phyloP scores from a whole-genome alignment of 805 yeast genomes.

The Saccharomycopsis sp. region DNA sequence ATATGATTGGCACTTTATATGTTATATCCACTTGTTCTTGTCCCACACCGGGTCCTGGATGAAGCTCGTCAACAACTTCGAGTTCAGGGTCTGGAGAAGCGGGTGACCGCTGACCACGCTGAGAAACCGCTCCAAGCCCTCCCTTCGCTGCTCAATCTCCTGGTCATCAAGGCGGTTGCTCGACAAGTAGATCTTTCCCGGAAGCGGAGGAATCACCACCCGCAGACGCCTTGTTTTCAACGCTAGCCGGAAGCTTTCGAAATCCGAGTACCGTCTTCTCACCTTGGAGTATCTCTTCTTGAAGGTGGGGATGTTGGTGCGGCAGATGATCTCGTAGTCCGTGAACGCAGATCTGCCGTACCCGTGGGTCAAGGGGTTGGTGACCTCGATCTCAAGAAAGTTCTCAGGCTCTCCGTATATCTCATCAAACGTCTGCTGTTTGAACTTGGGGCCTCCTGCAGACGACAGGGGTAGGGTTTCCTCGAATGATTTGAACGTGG shows the following conservation, averaged over 20 bases:
- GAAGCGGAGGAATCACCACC: constrained; percentile 78
- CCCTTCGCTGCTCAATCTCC: constrained; percentile 73
- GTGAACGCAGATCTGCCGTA: constrained; percentile 66
- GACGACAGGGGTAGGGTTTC: constrained; percentile 15
- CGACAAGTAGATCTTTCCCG: constrained; percentile 71
- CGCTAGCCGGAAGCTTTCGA: constrained; percentile 68
- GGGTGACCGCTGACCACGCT: constrained; percentile 87
- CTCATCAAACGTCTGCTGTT: constrained; percentile 64
- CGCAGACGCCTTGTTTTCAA: constrained; percentile 68
- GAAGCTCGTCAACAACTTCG: constrained; percentile 68
- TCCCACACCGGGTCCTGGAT: constrained; percentile 85
- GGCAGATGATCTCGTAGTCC: constrained; percentile 83
- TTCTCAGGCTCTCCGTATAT: constrained; percentile 92
- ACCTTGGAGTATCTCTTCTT: constrained; percentile 53
- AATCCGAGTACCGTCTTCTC: constrained; percentile 83
- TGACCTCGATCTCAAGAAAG: constrained; percentile 82
- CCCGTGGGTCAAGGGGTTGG: constrained; percentile 70
- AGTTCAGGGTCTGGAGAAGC: constrained; percentile 68
- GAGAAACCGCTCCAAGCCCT: constrained; percentile 76
- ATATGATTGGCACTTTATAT: no score
- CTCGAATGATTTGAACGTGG: constrained; percentile 26
- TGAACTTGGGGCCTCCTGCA: constrained; percentile 28
- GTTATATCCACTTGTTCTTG: constrained; percentile 24
- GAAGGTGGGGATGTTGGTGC: constrained; percentile 88
- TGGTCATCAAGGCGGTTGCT: constrained; percentile 72